Percentiles rank a stretch among this genome's conserved stretches.
phyloP scores from a whole-genome alignment of 1,284 basidiomycete species.

The Naganishia liquefaciens region DNA sequence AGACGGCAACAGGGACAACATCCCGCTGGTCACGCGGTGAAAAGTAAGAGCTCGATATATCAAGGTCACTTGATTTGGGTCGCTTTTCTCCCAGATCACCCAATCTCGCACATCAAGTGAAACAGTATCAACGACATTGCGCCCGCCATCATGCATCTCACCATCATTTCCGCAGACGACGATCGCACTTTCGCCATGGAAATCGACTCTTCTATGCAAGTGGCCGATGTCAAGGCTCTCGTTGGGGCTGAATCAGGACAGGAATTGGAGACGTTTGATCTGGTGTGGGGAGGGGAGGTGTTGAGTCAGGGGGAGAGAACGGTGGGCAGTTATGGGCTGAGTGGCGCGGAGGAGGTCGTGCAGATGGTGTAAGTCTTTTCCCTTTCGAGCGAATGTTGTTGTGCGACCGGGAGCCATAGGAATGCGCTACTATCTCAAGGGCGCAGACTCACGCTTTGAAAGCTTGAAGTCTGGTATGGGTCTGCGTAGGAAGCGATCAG shows the following conservation, averaged over 20 bases:
- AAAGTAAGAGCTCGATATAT: no score
- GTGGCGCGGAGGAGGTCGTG: constrained; percentile 41
- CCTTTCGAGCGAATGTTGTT: background rate
- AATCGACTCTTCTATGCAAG: constrained; percentile 80
- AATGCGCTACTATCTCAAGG: no score
- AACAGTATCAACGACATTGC: background rate
- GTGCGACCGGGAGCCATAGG: no score
- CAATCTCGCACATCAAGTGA: background rate
- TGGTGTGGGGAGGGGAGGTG: constrained; percentile 43
- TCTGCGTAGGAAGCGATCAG: no score
- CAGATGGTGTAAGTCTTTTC: constrained; percentile 45
- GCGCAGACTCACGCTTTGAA: no score
- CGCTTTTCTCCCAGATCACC: background rate
- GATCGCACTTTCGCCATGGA: constrained; percentile 75
- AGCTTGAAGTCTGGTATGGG: no score
- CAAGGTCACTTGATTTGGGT: no score
- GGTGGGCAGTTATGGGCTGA: constrained; percentile 47
- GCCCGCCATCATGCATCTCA: constrained; percentile 67
- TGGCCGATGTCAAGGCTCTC: constrained; percentile 84
- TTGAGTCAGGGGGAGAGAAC: constrained; percentile 40
- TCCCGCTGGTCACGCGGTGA: no score
- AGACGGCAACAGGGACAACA: no score
- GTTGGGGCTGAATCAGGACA: constrained; percentile 74
- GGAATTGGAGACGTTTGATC: constrained; percentile 28
- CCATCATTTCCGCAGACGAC: constrained; percentile 67